Percentiles rank a stretch among this genome's conserved stretches.
Conservation (phyloP, 2,329 filamentous ascomycete species). For the Bipolaris victoriae region DNA sequence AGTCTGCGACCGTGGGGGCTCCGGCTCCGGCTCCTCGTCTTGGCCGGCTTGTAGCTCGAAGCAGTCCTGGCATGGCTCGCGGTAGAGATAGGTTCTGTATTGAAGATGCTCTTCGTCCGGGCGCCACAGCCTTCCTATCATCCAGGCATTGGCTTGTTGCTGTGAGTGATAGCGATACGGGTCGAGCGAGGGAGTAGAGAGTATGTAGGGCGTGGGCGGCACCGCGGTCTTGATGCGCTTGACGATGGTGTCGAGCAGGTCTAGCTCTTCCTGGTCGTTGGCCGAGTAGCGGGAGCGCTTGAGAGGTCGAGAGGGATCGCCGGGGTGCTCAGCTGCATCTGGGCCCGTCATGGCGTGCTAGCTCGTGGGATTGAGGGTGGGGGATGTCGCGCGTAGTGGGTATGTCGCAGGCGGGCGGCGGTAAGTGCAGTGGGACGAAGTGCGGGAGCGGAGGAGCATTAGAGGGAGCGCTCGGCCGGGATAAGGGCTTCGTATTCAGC, state of each 20-base stretch:
- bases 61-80: conserved; percentile 59
- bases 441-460: conserved; percentile 26
- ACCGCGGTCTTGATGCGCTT: conserved; percentile 53
- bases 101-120: conserved; percentile 64
- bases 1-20: conserved; percentile 44
- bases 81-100: conserved; percentile 67
- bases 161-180: conserved; percentile 53
- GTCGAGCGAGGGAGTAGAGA: conserved; percentile 56
- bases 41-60: conserved; percentile 59
- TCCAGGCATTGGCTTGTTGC: conserved; percentile 52
- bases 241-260: conserved; percentile 49
- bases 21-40: conserved; percentile 57
- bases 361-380: neutral
- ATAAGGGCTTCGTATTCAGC: neutral
- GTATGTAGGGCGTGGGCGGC: conserved; percentile 54
- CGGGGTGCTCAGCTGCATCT: conserved; percentile 31
- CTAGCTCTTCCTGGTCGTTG: conserved; percentile 47
- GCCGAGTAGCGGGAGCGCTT: conserved; percentile 37
- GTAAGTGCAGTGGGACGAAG: conserved; percentile 13
- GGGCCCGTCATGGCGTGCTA: conserved; percentile 41
- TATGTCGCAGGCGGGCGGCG: conserved; percentile 13
- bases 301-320: conserved; percentile 33
- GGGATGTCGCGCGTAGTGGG: conserved; percentile 8
- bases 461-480: conserved; percentile 13
- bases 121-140: conserved; percentile 59